Conservation (phyloP, 2,329 filamentous ascomycete genomes). For the Tolypocladium endophyticum region DNA sequence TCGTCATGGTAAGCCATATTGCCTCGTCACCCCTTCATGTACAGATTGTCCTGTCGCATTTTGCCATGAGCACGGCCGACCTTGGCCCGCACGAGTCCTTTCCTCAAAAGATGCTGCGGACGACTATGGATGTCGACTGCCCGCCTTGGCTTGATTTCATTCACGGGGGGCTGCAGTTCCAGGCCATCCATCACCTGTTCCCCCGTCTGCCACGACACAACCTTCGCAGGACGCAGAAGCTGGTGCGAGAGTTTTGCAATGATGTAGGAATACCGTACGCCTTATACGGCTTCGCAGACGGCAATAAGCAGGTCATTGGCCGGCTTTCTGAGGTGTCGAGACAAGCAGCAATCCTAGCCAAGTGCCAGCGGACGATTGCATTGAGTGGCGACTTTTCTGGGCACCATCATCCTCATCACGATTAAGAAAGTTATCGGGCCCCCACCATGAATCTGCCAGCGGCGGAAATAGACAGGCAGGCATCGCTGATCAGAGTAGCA, state of each 20-base stretch:
- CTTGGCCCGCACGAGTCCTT: conserved; percentile 78
- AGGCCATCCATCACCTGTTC: conserved; percentile 79
- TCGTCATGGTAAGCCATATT: conserved; percentile 71
- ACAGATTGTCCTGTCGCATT: conserved; percentile 86
- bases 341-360: conserved; percentile 66
- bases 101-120: conserved; percentile 81
- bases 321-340: conserved; percentile 67
- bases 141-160: conserved; percentile 82
- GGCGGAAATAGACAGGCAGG: not conserved
- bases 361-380: conserved; percentile 44
- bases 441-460: not conserved
- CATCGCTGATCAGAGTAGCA: not conserved
- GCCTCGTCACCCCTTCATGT: conserved; percentile 74
- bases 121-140: conserved; percentile 89
- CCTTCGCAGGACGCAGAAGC: conserved; percentile 59
- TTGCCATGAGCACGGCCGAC: conserved; percentile 86
- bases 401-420: not conserved
- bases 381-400: not conserved
- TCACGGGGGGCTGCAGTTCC: conserved; percentile 82
- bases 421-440: not conserved
- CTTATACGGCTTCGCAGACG: conserved; percentile 73
- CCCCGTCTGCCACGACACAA: conserved; percentile 80
- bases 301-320: conserved; percentile 72
- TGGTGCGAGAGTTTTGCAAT: conserved; percentile 71
- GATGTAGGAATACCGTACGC: conserved; percentile 80